These are phyloP conservation scores for Globisporangium recalcitrans DNA, from an alignment of 352 stramenopile species.

Conservation along the genomic window DNA sequence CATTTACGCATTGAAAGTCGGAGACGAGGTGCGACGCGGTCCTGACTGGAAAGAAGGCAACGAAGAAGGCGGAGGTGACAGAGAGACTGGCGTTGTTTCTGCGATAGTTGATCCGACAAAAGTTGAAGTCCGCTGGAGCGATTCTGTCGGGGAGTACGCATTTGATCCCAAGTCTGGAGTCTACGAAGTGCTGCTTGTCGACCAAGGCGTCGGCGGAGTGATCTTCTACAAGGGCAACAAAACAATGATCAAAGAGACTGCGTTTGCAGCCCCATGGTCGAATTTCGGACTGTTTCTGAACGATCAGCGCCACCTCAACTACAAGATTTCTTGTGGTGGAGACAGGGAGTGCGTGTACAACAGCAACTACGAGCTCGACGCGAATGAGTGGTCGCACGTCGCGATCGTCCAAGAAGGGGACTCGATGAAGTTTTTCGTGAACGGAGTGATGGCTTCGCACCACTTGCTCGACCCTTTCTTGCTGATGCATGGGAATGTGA, in stretches of 20 bases:
- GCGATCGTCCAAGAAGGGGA: slow-evolving; percentile 63
- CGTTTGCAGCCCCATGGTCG: slow-evolving; percentile 52
- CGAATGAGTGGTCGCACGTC: slow-evolving; percentile 60
- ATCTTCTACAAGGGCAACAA: slow-evolving; percentile 75
- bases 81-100: slow-evolving; percentile 35
- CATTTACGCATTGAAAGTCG: slow-evolving; percentile 59
- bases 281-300: slow-evolving; percentile 66
- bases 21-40: slow-evolving; percentile 56
- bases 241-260: slow-evolving; percentile 45
- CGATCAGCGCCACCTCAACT: slow-evolving; percentile 58
- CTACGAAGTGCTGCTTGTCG: slow-evolving; percentile 49
- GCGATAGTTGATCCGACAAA: slow-evolving; percentile 34
- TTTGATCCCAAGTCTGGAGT: slow-evolving; percentile 51
- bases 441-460: slow-evolving; percentile 56
- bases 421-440: slow-evolving; percentile 57
- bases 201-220: slow-evolving; percentile 48
- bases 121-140: slow-evolving; percentile 51
- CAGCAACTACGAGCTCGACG: slow-evolving; percentile 57
- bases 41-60: slow-evolving; percentile 38
- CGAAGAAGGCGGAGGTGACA: slow-evolving; percentile 17
- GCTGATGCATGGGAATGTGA: slow-evolving; percentile 37
- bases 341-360: slow-evolving; percentile 63
- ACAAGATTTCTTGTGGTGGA: slow-evolving; percentile 49
- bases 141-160: slow-evolving; percentile 27
- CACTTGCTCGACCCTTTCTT: slow-evolving; percentile 66